Percentiles rank a stretch among this genome's conserved stretches.
phyloP scores from a whole-genome alignment of 495 filamentous ascomycete species.

The Trichoderma asperelloides region DNA sequence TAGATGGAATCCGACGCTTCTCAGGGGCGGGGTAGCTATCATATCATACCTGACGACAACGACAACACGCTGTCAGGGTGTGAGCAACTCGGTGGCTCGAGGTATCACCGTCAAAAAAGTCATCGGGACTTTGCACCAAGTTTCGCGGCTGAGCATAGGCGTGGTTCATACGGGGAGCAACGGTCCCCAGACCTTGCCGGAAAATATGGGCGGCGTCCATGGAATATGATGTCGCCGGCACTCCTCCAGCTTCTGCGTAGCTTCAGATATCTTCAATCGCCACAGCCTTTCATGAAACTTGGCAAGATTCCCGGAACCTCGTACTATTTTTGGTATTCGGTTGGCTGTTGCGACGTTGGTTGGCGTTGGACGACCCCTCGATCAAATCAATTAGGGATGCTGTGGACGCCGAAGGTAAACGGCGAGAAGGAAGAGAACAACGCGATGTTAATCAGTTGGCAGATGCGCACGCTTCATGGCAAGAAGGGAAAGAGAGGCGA shows the following conservation, averaged over 20 bases:
- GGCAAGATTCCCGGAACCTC: background rate
- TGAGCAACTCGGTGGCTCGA: constrained; percentile 58
- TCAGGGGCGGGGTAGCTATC: background rate
- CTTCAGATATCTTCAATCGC: background rate
- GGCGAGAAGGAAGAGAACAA: background rate
- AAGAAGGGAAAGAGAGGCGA: background rate
- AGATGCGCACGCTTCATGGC: background rate
- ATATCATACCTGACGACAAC: constrained; percentile 68
- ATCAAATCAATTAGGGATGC: background rate
- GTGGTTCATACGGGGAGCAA: constrained; percentile 26
- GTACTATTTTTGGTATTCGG: background rate
- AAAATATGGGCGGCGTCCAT: constrained; percentile 46
- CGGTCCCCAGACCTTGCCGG: constrained; percentile 39
- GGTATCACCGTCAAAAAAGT: constrained; percentile 30
- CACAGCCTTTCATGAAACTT: background rate
- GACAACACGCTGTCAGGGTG: constrained; percentile 78
- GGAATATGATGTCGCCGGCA: background rate
- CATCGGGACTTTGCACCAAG: constrained; percentile 15
- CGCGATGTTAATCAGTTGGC: background rate
- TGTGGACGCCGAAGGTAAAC: background rate
- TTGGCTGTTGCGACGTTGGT: background rate
- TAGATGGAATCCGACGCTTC: background rate
- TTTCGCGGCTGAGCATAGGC: background rate
- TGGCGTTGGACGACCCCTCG: background rate
- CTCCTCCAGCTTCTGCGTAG: background rate